Conservation (phyloP, 495 filamentous ascomycete species). For the Podospora didyma region DNA sequence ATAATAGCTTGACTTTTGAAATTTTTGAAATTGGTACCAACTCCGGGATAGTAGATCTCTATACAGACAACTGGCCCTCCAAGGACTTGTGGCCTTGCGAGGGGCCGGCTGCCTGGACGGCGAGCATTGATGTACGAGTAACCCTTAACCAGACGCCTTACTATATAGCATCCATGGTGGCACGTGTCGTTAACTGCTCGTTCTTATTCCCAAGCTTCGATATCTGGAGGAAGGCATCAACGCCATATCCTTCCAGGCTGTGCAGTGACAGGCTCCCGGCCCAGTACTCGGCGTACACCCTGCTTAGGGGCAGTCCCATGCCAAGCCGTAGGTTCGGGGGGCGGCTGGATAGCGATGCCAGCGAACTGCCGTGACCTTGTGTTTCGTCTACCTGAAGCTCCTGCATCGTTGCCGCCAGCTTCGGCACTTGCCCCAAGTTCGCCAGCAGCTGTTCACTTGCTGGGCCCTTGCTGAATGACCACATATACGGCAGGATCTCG, state of each 20-base stretch:
- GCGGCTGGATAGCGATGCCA: constrained; percentile 72
- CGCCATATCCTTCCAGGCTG: constrained; percentile 91
- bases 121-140: neutral
- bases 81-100: neutral
- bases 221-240: constrained; percentile 97
- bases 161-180: constrained; percentile 85
- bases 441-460: constrained; percentile 66
- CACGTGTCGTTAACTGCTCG: constrained; percentile 86
- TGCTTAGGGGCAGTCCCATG: constrained; percentile 89
- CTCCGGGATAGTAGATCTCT: too few species aligned
- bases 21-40: neutral
- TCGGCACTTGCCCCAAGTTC: constrained; percentile 82
- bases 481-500: constrained; percentile 82
- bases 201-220: constrained; percentile 98
- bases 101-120: neutral
- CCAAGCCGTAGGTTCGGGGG: constrained; percentile 86
- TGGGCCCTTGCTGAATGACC: constrained; percentile 93
- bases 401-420: constrained; percentile 92
- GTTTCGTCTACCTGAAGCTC: constrained; percentile 54
- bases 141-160: neutral
- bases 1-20: neutral
- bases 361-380: constrained; percentile 52
- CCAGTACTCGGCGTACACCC: constrained; percentile 98
- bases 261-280: constrained; percentile 89
- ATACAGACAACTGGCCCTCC: too few species aligned